A percentile compares a stretch with the other conserved stretches of the same genome.
These are phyloP conservation scores for Trichoderma guizhouense DNA, from an alignment of 2,329 filamentous ascomycete species.

Conservation along the genomic window DNA sequence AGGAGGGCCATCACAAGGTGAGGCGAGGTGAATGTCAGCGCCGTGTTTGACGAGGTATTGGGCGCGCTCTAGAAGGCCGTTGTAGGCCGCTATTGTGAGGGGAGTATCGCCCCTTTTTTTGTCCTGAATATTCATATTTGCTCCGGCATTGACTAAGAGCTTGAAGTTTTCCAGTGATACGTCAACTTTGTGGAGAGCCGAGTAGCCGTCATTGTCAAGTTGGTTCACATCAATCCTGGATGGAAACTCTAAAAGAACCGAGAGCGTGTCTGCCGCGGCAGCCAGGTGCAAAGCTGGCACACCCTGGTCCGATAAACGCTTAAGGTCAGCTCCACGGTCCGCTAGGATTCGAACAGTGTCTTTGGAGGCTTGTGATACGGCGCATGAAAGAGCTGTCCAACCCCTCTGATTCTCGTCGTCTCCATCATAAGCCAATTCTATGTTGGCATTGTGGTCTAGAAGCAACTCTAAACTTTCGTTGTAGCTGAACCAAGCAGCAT, in stretches of 20 bases:
- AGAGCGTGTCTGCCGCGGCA: not conserved
- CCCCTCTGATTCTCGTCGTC: constrained; percentile 7
- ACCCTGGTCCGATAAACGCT: not conserved
- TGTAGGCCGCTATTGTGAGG: not conserved
- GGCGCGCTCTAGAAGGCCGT: constrained; percentile 7
- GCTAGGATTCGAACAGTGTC: constrained; percentile 1
- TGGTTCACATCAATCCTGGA: constrained; percentile 15
- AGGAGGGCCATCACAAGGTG: constrained; percentile 6
- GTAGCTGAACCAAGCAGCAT: constrained; percentile 15
- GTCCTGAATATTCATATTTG: constrained; percentile 1
- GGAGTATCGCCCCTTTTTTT: not conserved
- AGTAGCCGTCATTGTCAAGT: not conserved
- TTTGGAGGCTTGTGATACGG: not conserved
- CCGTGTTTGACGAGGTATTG: constrained; percentile 15
- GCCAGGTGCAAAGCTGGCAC: constrained; percentile 8
- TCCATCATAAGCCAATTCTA: constrained; percentile 8
- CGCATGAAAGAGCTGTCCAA: constrained; percentile 13
- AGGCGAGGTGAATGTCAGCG: constrained; percentile 18
- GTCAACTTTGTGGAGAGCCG: not conserved
- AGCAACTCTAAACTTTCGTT: constrained; percentile 2
- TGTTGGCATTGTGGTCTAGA: constrained; percentile 1
- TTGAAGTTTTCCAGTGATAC: constrained; percentile 1
- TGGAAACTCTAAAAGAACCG: constrained; percentile 13
- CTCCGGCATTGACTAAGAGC: constrained; percentile 16
- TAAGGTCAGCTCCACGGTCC: constrained; percentile 15